Percentiles rank a stretch among this genome's conserved stretches.
Evolutionary conservation across 2,329 filamentous ascomycete genomes (phyloP).

Genomic region (Cordyceps pruinosa): DNA sequence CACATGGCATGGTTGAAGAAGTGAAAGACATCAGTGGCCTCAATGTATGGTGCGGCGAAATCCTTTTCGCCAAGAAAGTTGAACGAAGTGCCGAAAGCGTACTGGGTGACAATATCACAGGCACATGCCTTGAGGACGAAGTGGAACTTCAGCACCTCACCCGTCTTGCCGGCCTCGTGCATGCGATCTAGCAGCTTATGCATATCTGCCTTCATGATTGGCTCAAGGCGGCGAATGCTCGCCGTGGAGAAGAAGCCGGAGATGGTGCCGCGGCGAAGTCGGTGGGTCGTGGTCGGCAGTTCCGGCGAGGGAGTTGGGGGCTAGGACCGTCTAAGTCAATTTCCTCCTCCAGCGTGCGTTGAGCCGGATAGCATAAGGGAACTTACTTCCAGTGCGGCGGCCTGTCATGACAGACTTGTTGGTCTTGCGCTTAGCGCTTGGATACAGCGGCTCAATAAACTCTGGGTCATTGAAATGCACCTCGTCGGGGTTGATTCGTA

Average conservation of each 20-base stretch:
- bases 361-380: too few species aligned
- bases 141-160: constrained; percentile 4
- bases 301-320: constrained; percentile 1
- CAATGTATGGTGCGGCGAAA: not conserved
- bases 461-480: constrained; percentile 7
- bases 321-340: not conserved
- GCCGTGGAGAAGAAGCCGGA: constrained; percentile 4
- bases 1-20: constrained; percentile 7
- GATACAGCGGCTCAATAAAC: constrained; percentile 4
- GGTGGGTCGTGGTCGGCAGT: constrained; percentile 1
- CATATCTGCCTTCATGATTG: constrained; percentile 5
- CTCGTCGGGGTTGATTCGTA: constrained; percentile 4
- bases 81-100: constrained; percentile 3
- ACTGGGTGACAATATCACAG: constrained; percentile 7
- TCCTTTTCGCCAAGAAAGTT: constrained; percentile 3
- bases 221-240: constrained; percentile 3
- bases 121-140: constrained; percentile 1
- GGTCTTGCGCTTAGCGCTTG: constrained; percentile 6
- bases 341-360: not conserved
- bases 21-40: constrained; percentile 2
- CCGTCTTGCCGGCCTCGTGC: not conserved
- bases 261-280: not conserved
- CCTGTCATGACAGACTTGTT: constrained; percentile 6
- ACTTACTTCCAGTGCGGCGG: not conserved
- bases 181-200: not conserved